These are phyloP conservation scores for Ophiostoma triangulosporum DNA, from an alignment of 2,329 filamentous ascomycete genomes.

Conservation along the genomic window DNA sequence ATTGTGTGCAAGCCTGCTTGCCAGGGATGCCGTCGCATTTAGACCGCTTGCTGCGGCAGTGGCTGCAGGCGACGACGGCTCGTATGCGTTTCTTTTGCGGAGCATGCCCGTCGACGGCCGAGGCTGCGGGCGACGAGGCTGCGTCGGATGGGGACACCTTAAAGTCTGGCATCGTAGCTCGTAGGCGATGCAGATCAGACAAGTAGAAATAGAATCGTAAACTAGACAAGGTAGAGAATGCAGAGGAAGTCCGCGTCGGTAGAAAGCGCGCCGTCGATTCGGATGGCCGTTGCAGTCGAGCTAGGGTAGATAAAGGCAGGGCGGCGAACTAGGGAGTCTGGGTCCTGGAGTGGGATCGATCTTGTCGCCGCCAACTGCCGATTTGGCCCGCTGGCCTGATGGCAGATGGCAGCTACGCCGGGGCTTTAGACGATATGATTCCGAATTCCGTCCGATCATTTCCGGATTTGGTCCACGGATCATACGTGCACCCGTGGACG, in stretches of 20 bases:
- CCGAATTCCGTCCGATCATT: not conserved
- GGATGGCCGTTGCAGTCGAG: too few relatives aligned
- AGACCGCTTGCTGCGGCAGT: conserved; percentile 10
- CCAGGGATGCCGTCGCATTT: conserved; percentile 10
- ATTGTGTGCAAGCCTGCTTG: conserved; percentile 6
- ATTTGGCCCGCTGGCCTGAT: not conserved
- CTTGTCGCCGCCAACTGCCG: not conserved
- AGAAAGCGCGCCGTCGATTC: too few relatives aligned
- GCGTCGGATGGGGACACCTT: not conserved
- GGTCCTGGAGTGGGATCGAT: not conserved
- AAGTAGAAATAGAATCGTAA: too few relatives aligned
- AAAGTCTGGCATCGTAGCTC: not conserved
- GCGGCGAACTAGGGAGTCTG: too few relatives aligned
- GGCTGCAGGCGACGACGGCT: conserved; percentile 9
- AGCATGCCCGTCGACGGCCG: not conserved
- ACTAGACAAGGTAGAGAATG: too few relatives aligned
- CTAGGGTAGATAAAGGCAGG: too few relatives aligned
- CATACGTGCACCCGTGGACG: not conserved
- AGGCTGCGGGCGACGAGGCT: not conserved
- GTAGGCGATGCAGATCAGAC: not conserved
- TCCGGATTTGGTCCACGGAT: not conserved
- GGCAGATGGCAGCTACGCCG: not conserved
- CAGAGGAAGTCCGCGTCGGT: too few relatives aligned
- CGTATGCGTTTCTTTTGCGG: conserved; percentile 8
- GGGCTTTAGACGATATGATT: not conserved